A percentile compares a stretch with the other conserved stretches of the same genome.
These are phyloP conservation scores for Hyphopichia buzzinii DNA, from an alignment of 1,139 yeast species.

Conservation along the genomic window DNA sequence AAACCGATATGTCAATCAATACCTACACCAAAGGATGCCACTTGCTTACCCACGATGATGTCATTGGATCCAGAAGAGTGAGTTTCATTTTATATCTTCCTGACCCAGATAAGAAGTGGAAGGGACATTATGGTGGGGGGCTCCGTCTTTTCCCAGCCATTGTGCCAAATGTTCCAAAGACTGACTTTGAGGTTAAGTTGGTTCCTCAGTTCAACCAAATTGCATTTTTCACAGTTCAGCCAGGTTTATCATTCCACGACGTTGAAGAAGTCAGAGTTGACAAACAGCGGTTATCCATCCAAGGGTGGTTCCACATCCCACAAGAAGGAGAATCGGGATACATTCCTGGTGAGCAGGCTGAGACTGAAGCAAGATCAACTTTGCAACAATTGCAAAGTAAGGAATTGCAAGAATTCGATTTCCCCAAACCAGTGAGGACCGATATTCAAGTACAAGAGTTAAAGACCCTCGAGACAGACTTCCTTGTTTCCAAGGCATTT, in stretches of 20 bases:
- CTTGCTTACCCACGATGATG: slow-evolving; percentile 93
- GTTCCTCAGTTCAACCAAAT: slow-evolving; percentile 95
- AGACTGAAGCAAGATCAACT: slow-evolving; percentile 72
- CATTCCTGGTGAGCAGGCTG: slow-evolving; percentile 76
- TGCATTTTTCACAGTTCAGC: slow-evolving; percentile 93
- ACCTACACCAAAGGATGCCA: slow-evolving; percentile 94
- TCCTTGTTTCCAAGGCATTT: slow-evolving; percentile 16
- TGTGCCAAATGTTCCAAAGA: slow-evolving; percentile 83
- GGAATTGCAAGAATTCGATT: slow-evolving; percentile 76
- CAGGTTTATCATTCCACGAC: slow-evolving; percentile 95
- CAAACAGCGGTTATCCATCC: slow-evolving; percentile 84
- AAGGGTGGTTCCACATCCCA: slow-evolving; percentile 99
- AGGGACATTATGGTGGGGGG: slow-evolving; percentile 88
- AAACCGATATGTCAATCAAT: slow-evolving; percentile 90
- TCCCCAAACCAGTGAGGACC: slow-evolving; percentile 56
- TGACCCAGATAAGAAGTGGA: slow-evolving; percentile 88
- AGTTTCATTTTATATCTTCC: slow-evolving; percentile 91
- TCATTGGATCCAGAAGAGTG: slow-evolving; percentile 90
- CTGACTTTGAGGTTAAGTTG: slow-evolving; percentile 67
- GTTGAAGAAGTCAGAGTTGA: slow-evolving; percentile 95
- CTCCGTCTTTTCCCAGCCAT: slow-evolving; percentile 82
- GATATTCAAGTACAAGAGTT: slow-evolving; percentile 31
- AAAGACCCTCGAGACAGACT: slow-evolving; percentile 19
- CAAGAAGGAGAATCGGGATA: slow-evolving; percentile 88
- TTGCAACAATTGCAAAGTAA: slow-evolving; percentile 77